A percentile compares a stretch with the other conserved stretches of the same genome.
Evolutionary conservation across 177 flowering plant genomes (phyloP).

Genomic region (Tripterygium wilfordii): DNA sequence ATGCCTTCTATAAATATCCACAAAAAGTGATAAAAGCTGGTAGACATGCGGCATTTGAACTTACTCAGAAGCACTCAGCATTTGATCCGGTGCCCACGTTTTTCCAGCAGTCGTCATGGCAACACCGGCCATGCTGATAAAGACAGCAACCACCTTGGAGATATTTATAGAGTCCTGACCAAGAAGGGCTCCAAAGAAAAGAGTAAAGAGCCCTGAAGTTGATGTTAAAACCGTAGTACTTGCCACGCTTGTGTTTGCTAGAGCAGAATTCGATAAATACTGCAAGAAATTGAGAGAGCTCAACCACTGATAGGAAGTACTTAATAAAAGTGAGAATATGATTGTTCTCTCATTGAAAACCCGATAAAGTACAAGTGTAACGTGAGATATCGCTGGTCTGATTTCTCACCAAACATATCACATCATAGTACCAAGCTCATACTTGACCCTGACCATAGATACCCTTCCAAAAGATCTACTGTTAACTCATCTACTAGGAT

Average conservation of each 20-base stretch:
- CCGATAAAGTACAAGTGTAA: too few relatives aligned
- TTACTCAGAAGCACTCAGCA: conserved; percentile 35
- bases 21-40: neutral
- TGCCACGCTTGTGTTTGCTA: conserved; percentile 66
- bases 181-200: conserved; percentile 57
- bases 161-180: conserved; percentile 46
- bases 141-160: conserved; percentile 49
- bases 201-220: conserved; percentile 62
- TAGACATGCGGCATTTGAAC: conserved; percentile 4
- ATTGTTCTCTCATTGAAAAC: too few relatives aligned
- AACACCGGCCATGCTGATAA: conserved; percentile 66
- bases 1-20: too few relatives aligned
- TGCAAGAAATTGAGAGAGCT: conserved; percentile 19
- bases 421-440: too few relatives aligned
- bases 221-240: conserved; percentile 61
- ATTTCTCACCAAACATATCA: too few relatives aligned
- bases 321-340: too few relatives aligned
- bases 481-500: too few relatives aligned
- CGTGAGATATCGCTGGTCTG: too few relatives aligned
- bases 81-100: conserved; percentile 59
- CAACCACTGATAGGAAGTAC: neutral
- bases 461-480: too few relatives aligned
- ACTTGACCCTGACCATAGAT: too few relatives aligned
- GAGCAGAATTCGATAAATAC: conserved; percentile 63
- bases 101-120: conserved; percentile 57